A percentile compares a stretch with the other conserved stretches of the same genome.
Evolutionary conservation across 2,329 filamentous ascomycete genomes (phyloP).

Genomic region (Ophiocordyceps camponoti-saundersi): DNA sequence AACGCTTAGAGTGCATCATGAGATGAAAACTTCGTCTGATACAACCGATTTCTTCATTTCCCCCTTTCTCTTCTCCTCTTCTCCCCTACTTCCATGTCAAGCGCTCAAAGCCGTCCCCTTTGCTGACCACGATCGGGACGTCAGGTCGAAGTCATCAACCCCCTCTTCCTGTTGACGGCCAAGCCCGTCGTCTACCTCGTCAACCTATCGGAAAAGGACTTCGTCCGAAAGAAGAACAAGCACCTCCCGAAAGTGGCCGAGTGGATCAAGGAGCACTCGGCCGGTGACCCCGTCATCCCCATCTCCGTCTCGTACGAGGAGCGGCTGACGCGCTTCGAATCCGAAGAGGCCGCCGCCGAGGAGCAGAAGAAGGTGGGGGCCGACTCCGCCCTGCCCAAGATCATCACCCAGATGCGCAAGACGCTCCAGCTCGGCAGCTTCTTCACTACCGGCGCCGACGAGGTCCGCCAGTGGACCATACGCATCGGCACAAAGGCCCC

Average conservation of each 20-base stretch:
- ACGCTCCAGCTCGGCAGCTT: constrained; percentile 80
- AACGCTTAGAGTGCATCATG: constrained; percentile 65
- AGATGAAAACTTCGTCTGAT: constrained; percentile 70
- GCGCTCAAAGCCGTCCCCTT: neutral
- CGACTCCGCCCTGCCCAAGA: constrained; percentile 81
- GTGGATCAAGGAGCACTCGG: constrained; percentile 85
- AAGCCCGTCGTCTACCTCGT: constrained; percentile 96
- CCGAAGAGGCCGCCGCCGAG: constrained; percentile 58
- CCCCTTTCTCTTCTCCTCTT: constrained; percentile 2
- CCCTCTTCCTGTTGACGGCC: constrained; percentile 82
- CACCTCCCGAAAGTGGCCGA: constrained; percentile 82
- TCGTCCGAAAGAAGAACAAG: constrained; percentile 99
- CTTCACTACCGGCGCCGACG: constrained; percentile 91
- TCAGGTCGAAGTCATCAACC: constrained; percentile 97
- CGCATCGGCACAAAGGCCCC: constrained; percentile 94
- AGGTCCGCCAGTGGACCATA: constrained; percentile 97
- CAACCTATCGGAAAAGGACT: constrained; percentile 94
- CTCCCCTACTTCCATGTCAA: neutral
- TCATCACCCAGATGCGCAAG: constrained; percentile 86
- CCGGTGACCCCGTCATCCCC: constrained; percentile 80
- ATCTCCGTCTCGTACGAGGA: constrained; percentile 90
- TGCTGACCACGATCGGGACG: constrained; percentile 6
- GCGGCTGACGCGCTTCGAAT: constrained; percentile 65
- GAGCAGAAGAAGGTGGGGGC: constrained; percentile 81
- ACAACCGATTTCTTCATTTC: constrained; percentile 5